Evolutionary conservation across 1,284 basidiomycete genomes (phyloP).

Genomic region (Fomitiporia mediterranea): DNA sequence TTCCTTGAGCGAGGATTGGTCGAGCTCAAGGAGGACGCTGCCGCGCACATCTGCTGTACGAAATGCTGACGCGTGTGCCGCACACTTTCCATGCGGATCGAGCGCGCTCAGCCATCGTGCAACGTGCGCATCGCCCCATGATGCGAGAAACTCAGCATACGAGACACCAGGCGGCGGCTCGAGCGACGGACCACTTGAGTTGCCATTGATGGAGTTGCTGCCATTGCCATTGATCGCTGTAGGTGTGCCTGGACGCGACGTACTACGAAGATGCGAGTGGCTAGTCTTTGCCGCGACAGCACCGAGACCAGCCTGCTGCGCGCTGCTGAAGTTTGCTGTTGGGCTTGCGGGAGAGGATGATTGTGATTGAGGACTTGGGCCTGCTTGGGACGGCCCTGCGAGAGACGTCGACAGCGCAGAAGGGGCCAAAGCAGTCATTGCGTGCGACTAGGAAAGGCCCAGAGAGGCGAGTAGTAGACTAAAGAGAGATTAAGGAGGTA

Average conservation of each 20-base stretch:
- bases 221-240: constrained; percentile 25
- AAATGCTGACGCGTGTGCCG: constrained; percentile 66
- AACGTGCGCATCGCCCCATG: constrained; percentile 69
- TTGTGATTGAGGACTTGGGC: constrained; percentile 32
- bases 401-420: constrained; percentile 34
- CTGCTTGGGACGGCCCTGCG: constrained; percentile 33
- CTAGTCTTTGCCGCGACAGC: constrained; percentile 35
- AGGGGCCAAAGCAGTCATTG: constrained; percentile 18
- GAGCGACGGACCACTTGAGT: constrained; percentile 32
- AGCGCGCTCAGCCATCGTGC: constrained; percentile 68
- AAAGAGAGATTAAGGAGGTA: constrained; percentile 7
- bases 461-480: constrained; percentile 17
- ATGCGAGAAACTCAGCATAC: constrained; percentile 58
- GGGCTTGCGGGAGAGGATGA: constrained; percentile 53
- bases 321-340: constrained; percentile 36
- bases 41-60: constrained; percentile 84
- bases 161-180: constrained; percentile 56
- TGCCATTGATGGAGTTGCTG: constrained; percentile 29
- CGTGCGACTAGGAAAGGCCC: constrained; percentile 6
- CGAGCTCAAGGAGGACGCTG: constrained; percentile 83
- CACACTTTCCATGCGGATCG: constrained; percentile 46
- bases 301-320: constrained; percentile 28
- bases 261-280: constrained; percentile 24
- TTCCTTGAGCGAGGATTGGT: constrained; percentile 81
- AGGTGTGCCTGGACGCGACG: constrained; percentile 24